Base-by-base conservation (phyloP, 2,329 filamentous ascomycete species). In the Aspergillus transmontanensis region DNA sequence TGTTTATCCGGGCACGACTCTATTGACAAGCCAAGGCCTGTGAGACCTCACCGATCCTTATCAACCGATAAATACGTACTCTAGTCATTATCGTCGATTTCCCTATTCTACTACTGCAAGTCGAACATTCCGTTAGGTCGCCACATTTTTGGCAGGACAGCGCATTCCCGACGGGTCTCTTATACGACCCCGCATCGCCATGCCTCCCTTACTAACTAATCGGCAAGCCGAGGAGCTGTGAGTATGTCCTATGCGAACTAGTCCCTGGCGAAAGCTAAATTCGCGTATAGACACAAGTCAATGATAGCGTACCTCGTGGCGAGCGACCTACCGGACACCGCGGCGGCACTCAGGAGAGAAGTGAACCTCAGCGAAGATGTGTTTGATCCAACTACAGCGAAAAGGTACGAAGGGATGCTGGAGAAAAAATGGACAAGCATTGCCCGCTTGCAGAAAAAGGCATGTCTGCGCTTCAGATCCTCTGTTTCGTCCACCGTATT, bases 341-440 rank as follows among this genome's bases (percentile, higher is more conserved):
- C 91, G 26, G 82, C 87, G 39, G 86, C 89, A 19, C 83, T 97
- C 61, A 87, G 92, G 63, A 84, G 90, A 70, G 93, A 97, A 77
- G 84, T 96, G 6, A 85, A 87, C 57, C 86, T 90, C 68, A 82
- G 81, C 43, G 80, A 86, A 60, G 80, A 81, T 55, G 94, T 95
- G 72, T 92, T 96, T 75, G 83, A 90, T 66, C 85, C 87, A 19
- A 96, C 92, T 12, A 86, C 89, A 58, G 48, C 50, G 16, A 96
- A 96, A 83, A 97, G 96, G 79, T 97, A 97, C 81, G 93, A 96
- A 79, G 90, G 91, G 4, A 80, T 97, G 30, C 80, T 98, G 68
- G 94, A 97, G 84, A 97, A 96, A 86, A 98, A 97, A 83, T 97
- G 94, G 94, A 97, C 94, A n/a, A 95, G 92, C 72, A 90, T 97